Evolutionary conservation across 2,329 filamentous ascomycete genomes (phyloP).

Genomic region (Cadophora sp.): DNA sequence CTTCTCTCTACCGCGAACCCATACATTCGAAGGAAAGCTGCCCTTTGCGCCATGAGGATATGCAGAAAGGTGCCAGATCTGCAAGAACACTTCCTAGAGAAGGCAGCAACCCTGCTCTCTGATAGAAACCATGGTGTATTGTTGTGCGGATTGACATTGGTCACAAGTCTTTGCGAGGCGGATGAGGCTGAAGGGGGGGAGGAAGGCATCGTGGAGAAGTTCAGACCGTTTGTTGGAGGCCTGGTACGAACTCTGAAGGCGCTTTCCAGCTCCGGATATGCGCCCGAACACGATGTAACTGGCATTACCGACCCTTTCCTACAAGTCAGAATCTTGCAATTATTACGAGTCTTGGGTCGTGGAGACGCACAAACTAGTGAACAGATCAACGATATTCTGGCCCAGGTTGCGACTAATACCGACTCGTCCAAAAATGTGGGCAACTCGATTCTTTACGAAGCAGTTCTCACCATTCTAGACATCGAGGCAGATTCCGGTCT

Average conservation of each 20-base stretch:
- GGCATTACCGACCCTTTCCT: constrained; percentile 98
- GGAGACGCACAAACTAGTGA: constrained; percentile 90
- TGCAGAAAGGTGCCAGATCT: constrained; percentile 97
- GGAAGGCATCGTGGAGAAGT: constrained; percentile 87
- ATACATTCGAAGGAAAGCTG: constrained; percentile 97
- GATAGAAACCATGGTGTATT: constrained; percentile 97
- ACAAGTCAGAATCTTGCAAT: constrained; percentile 91
- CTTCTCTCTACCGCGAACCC: constrained; percentile 93
- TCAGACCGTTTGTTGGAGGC: constrained; percentile 82
- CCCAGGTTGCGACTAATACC: constrained; percentile 97
- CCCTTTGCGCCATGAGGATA: constrained; percentile 98
- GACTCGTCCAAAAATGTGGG: constrained; percentile 98
- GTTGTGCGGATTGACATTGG: constrained; percentile 88
- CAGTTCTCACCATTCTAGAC: constrained; percentile 94
- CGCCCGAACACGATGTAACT: constrained; percentile 96
- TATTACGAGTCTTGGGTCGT: constrained; percentile 84
- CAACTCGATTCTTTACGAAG: constrained; percentile 97
- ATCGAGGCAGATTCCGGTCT: constrained; percentile 97
- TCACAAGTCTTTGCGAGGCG: constrained; percentile 90
- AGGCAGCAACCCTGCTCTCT: constrained; percentile 84
- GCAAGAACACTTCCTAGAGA: constrained; percentile 96
- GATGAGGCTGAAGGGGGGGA: constrained; percentile 94
- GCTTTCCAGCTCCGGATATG: constrained; percentile 92
- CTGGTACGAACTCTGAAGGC: constrained; percentile 92
- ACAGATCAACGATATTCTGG: constrained; percentile 97